These are phyloP conservation scores for Magnusiomyces ingens DNA, from an alignment of 1,139 yeast genomes.

Conservation along the genomic window DNA sequence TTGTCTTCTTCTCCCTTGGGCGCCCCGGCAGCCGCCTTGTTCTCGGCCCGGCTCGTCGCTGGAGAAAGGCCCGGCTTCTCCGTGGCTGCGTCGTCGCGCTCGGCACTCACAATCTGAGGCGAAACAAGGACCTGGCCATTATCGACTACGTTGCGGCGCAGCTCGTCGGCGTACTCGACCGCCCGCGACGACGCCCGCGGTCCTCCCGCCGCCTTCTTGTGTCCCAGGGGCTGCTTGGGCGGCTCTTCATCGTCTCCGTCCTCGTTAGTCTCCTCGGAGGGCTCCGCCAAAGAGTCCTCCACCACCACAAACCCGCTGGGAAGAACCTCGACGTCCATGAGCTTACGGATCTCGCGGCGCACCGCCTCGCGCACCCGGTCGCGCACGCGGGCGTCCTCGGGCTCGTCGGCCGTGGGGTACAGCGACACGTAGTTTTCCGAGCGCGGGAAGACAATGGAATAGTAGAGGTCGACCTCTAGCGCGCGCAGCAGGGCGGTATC, in stretches of 20 bases:
- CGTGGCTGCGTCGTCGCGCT: background rate
- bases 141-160: background rate
- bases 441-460: conserved; percentile 71
- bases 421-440: conserved; percentile 75
- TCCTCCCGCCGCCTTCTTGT: too few relatives aligned
- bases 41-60: too few relatives aligned
- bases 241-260: too few relatives aligned
- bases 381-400: conserved; percentile 18
- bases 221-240: too few relatives aligned
- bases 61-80: too few relatives aligned
- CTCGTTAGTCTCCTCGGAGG: background rate
- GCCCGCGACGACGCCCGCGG: background rate
- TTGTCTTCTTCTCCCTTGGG: background rate
- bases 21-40: background rate
- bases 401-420: conserved; percentile 42
- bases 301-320: conserved; percentile 19
- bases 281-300: conserved; percentile 4
- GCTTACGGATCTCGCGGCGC: conserved; percentile 20
- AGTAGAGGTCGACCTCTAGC: conserved; percentile 68
- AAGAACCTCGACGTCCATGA: conserved; percentile 22
- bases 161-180: background rate
- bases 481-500: conserved; percentile 33
- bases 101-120: background rate
- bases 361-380: conserved; percentile 21
- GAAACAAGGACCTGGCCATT: background rate